Base-by-base conservation (phyloP, 371 early-diverging fungal genomes). In the Choanephora cucurbitarum region DNA sequence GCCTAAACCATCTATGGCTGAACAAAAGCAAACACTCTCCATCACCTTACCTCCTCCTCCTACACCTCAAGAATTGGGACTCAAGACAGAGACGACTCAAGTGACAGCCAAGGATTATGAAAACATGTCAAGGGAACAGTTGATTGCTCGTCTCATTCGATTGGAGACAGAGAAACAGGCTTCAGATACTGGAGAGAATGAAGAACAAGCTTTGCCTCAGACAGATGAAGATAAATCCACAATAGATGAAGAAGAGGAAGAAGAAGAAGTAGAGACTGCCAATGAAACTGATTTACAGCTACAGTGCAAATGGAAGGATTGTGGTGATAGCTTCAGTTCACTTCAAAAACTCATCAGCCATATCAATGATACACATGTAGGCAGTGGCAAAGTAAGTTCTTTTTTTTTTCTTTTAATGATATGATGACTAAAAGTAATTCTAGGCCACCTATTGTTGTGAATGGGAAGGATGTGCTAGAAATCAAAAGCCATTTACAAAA, bases 381-480 rank as follows among this genome's bases (percentile, higher is more conserved):
- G 86, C 7, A 81, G 84, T 51, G 85, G 85, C 44, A 85, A 82
- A 70, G 84, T 82, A n/a, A n/a, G n/a, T n/a, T n/a, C n/a, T n/a
- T n/a, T n/a, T n/a, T n/a, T n/a, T n/a, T n/a, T n/a, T n/a, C n/a
- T n/a, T n/a, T n/a, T n/a, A n/a, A n/a, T n/a, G n/a, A n/a, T n/a
- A n/a, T n/a, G n/a, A n/a, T n/a, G n/a, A n/a, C n/a, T n/a, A n/a
- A n/a, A n/a, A n/a, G n/a, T n/a, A n/a, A 19, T 33, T n/a, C 14
- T 42, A 84, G 77, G 74, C 90, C 49, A 81, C 81, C 40, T 95
- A 95, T 69, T 75, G 76, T 44, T 95, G 95, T 64, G 77, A 78
- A 48, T 95, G 95, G 95, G 77, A 81, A 49, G 87, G 82, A 22
- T 95, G 95, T 66, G 76, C 80, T 24, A 85, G 95, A 42, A 72